Evolutionary conservation across 2,329 filamentous ascomycete species (phyloP).

Genomic region (Rugonectria rugulosa): DNA sequence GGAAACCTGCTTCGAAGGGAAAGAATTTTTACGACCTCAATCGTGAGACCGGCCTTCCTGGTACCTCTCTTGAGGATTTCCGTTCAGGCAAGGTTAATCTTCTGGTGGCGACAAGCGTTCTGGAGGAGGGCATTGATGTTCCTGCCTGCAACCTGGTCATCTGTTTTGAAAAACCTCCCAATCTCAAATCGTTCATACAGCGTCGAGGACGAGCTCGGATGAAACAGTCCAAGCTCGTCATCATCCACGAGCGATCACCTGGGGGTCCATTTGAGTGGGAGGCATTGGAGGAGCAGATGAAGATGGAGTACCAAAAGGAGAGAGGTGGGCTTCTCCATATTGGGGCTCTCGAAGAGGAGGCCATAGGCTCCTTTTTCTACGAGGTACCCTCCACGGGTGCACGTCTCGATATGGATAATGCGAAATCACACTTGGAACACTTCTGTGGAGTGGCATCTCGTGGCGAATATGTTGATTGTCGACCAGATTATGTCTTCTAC

Average conservation of each 20-base stretch:
- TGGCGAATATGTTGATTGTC: constrained; percentile 66
- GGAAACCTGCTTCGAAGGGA: constrained; percentile 44
- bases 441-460: constrained; percentile 74
- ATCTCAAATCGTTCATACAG: constrained; percentile 66
- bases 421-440: constrained; percentile 79
- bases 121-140: constrained; percentile 74
- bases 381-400: constrained; percentile 61
- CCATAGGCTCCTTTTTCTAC: constrained; percentile 39
- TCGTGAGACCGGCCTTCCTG: constrained; percentile 42
- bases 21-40: constrained; percentile 51
- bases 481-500: constrained; percentile 72
- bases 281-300: constrained; percentile 76
- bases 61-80: constrained; percentile 58
- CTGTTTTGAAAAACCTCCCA: constrained; percentile 60
- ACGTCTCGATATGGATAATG: constrained; percentile 74
- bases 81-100: constrained; percentile 62
- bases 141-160: constrained; percentile 69
- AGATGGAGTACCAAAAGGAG: constrained; percentile 71
- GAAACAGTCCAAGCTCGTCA: constrained; percentile 56
- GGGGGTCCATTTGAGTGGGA: constrained; percentile 62
- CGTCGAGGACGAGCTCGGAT: constrained; percentile 62
- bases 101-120: constrained; percentile 68
- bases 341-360: constrained; percentile 56
- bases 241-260: constrained; percentile 49
- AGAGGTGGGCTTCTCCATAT: constrained; percentile 57